A percentile compares a stretch with the other conserved stretches of the same genome.
phyloP scores from a whole-genome alignment of 2,329 filamentous ascomycete species.

The Dactylonectria macrodidyma region DNA sequence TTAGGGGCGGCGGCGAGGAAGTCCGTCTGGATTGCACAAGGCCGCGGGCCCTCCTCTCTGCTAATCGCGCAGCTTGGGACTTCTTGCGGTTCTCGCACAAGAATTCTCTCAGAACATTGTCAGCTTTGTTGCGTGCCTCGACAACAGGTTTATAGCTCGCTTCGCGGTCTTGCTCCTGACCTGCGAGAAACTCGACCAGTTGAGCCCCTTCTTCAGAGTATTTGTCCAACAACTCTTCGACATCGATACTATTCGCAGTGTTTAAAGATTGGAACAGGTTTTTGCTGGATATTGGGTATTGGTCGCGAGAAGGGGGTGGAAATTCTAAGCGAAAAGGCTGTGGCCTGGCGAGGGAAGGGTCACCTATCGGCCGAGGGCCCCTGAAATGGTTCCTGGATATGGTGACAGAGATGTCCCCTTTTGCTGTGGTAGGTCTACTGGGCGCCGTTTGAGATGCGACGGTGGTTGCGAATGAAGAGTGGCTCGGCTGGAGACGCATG shows the following conservation, averaged over 20 bases:
- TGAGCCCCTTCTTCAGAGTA: slow-evolving; percentile 29
- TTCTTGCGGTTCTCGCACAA: slow-evolving; percentile 16
- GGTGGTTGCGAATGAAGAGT: slow-evolving; percentile 24
- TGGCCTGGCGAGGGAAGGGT: slow-evolving; percentile 13
- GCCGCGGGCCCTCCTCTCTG: slow-evolving; percentile 4
- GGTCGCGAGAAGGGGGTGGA: slow-evolving; percentile 29
- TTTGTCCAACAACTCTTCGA: slow-evolving; percentile 18
- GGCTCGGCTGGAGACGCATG: background rate
- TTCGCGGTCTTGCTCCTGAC: slow-evolving; percentile 17
- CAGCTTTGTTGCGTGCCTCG: background rate
- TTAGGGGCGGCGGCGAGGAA: slow-evolving; percentile 13
- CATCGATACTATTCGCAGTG: slow-evolving; percentile 23
- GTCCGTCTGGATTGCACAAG: background rate
- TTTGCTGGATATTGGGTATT: slow-evolving; percentile 25
- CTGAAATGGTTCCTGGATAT: slow-evolving; percentile 25
- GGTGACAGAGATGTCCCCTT: background rate
- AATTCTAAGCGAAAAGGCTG: slow-evolving; percentile 22
- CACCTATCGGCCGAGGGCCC: slow-evolving; percentile 8
- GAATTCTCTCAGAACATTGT: background rate
- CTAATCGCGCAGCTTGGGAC: background rate
- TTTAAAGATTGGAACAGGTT: slow-evolving; percentile 12
- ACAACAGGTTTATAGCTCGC: slow-evolving; percentile 8
- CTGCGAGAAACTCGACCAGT: slow-evolving; percentile 22
- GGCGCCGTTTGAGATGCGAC: background rate
- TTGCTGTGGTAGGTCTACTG: background rate